phyloP scores from a whole-genome alignment of 352 stramenopile species.

The Globisporangium splendens region DNA sequence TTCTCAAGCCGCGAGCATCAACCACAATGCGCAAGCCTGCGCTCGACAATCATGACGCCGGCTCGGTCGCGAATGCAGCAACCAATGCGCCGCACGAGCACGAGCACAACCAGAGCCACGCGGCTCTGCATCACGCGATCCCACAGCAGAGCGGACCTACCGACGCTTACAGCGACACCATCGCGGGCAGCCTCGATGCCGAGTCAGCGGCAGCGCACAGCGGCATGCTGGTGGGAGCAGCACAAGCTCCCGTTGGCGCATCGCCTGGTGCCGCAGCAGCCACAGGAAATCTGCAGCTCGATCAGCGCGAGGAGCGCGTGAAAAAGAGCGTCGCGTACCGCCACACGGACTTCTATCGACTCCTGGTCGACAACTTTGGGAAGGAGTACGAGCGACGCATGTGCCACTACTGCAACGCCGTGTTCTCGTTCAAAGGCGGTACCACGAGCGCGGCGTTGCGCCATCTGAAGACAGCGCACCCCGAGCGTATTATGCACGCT shows the following conservation, averaged over 20 bases:
- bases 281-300: neutral
- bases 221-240: neutral
- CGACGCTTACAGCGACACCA: neutral
- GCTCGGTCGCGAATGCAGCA: too few species aligned
- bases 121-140: too few species aligned
- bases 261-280: neutral
- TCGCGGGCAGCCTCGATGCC: neutral
- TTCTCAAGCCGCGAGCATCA: too few species aligned
- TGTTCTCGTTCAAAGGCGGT: slow-evolving; percentile 51
- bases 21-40: neutral
- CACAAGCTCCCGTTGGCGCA: too few species aligned
- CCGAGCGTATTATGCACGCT: slow-evolving; percentile 12
- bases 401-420: slow-evolving; percentile 40
- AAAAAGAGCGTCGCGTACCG: slow-evolving; percentile 43
- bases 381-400: slow-evolving; percentile 34
- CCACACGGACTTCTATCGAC: slow-evolving; percentile 29
- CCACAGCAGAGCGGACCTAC: neutral
- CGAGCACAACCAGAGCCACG: too few species aligned
- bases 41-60: neutral
- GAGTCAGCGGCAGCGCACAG: neutral
- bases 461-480: slow-evolving; percentile 41
- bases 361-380: slow-evolving; percentile 22
- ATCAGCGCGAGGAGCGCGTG: slow-evolving; percentile 14
- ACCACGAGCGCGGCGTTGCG: slow-evolving; percentile 51
- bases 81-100: too few species aligned